Evolutionary conservation across 495 filamentous ascomycete species (phyloP), one percentile per base, ranked within the genome.

Genomic region (Xylaria palmicola): DNA sequence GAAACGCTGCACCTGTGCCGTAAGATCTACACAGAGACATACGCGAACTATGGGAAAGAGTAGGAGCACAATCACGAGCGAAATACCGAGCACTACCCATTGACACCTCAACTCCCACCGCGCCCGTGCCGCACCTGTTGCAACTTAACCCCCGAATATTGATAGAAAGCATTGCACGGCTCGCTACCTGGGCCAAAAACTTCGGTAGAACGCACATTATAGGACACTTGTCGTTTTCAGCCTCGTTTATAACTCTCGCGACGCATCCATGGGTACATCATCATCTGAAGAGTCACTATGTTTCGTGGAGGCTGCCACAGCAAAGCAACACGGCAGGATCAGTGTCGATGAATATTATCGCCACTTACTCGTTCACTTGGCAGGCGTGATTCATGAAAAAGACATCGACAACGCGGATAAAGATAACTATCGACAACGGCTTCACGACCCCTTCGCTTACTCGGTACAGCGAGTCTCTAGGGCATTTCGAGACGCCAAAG

Each of bases 261-360:
- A 43, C 17, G 7, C n/a, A 43, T 43, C 7, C 7, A 43, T 43
- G 39, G 39, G n/a, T 43, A 19, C 39, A 43, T 43, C 39, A 20
- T 43, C 17, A 19, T 39, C 36, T n/a, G 36, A 39, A 6, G 17
- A 66, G 19, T 80, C 62, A 29, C 29, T 62, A 4, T 62, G 50
- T 24, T 55, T 43, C 6, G 26, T 22, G 13, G 60, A 63, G 26
- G 34, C 53, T 22, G 20, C 15, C 10, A 30, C 17, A 12, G 60
- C 53, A 19, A 51, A 52, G 27, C 6, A 44, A 7, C 37, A 58
- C 20, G 22, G 17, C 12, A 34, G 2, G 22, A 63, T 58, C 17
- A 44, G 27, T 15, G 27, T 57, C n/a, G 47, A 58, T 12, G 37
- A 63, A 22, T 58, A 63, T 22, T 63, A 58, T 37, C 53, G 45